Evolutionary conservation across 1,284 basidiomycete species (phyloP), one percentile per base, ranked within the genome.

Genomic region (Rhizoctonia solani): DNA sequence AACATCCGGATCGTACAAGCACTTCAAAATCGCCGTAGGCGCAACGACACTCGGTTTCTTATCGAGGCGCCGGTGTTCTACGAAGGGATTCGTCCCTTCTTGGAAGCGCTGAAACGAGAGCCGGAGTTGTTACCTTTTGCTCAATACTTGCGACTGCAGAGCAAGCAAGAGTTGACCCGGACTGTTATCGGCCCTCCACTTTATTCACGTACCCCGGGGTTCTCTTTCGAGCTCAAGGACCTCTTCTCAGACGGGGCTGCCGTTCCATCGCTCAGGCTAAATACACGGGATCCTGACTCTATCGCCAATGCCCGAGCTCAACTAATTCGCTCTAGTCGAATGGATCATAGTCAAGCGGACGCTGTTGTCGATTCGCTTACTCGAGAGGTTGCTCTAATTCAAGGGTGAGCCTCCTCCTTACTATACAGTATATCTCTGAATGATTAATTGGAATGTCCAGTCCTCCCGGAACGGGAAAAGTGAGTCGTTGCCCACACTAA

Each of bases 381-480:
- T 0, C 76, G 83, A 47, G 87, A 90, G 72, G 71, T 90, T 0
- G 78, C 81, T 1, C 74, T 90, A 55, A 87, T 90, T 39, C 87
- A 90, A 77, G 89, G 89, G 87, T 88, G 71, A 73, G 81, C 74
- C 16, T 46, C 9, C n/a, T 67, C 41, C 19, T 46, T 11, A 52
- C 21, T 8, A n/a, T 5, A 41, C 8, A 23, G 25, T 23, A 19
- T 16, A 47, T 27, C 2, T 72, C 56, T 16, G 23, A 25, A 14
- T 32, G 16, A 21, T 42, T 27, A 21, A 27, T 4, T 9, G 69
- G 3, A 44, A 16, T 29, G 19, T 21, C 32, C 44, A 88, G 87
- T 30, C 89, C 89, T 30, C 89, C 89, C 4, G 89, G 88, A 1
- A 90, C 88, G 0, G 88, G 89, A 70, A 90, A 90, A 80, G 86